Evolutionary conservation across 2,329 filamentous ascomycete genomes (phyloP).

Genomic region (Penicillium thymicola): DNA sequence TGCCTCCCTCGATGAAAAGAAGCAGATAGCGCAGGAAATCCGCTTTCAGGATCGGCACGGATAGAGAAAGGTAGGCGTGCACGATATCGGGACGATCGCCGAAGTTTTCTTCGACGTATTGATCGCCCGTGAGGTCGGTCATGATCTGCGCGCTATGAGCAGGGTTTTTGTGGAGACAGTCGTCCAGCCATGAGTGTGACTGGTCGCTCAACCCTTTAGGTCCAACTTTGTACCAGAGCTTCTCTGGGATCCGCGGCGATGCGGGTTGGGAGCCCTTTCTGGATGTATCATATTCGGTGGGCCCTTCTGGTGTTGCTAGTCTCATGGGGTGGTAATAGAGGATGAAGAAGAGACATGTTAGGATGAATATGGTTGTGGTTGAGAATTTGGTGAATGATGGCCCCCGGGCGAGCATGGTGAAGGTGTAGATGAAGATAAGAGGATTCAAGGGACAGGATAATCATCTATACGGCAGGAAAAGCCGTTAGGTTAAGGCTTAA

Average conservation of each 20-base stretch:
- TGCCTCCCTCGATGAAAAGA: neutral
- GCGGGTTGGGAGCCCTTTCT: neutral
- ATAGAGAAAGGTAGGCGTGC: neutral
- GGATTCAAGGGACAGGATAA: neutral
- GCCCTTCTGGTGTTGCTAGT: neutral
- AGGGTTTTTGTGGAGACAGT: constrained; percentile 6
- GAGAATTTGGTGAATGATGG: constrained; percentile 1
- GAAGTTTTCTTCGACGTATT: neutral
- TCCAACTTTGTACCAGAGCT: constrained; percentile 7
- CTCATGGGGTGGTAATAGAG: neutral
- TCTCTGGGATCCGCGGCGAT: neutral
- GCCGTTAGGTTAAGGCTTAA: neutral
- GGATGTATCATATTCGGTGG: neutral
- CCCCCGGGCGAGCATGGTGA: neutral
- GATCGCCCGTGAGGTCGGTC: constrained; percentile 1
- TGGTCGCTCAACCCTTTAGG: constrained; percentile 1
- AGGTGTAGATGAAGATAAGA: neutral
- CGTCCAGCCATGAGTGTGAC: neutral
- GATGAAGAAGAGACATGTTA: constrained; percentile 5
- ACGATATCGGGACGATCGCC: constrained; percentile 1
- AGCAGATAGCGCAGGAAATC: constrained; percentile 6
- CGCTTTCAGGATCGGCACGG: constrained; percentile 4
- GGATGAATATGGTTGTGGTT: neutral
- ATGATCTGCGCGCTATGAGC: constrained; percentile 1
- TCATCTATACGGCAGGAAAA: neutral